Evolutionary conservation across 2,329 filamentous ascomycete genomes (phyloP), one percentile per base, ranked within the genome.

Genomic region (Aspergillus ochraceoroseus): DNA sequence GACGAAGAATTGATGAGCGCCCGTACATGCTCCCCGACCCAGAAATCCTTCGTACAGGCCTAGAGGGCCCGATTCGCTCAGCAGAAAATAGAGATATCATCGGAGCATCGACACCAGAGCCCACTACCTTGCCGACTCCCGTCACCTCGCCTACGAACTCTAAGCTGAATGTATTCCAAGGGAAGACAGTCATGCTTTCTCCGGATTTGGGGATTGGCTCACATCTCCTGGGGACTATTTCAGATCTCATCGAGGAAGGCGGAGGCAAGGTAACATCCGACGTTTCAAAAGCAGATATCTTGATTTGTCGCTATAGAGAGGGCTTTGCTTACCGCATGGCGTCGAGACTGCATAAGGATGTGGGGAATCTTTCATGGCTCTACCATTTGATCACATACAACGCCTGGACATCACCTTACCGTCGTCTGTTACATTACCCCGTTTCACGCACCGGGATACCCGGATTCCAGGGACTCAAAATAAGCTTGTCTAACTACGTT

Each of bases 401-500:
- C 58, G 74, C 80, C 47, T 98, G 89, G 86, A 90, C 86, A 1
- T 89, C 85, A 8, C 90, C 92, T 0, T 71, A 88, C 43, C 79
- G 80, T 29, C 82, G 87, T 34, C 73, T 96, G 19, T 72, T 98
- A 15, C 92, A 98, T 60, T 98, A 98, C 52, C 92, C 92, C 0
- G 61, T 94, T 9, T 85, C 89, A 4, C 78, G 76, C 32, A 63
- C 81, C 6, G 86, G 87, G 1, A 80, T 98, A 23, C 79, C 83
- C 0, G 89, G 87, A 0, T 95, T 98, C 58, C 65, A 83, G 43
- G 72, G 76, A 5, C 73, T 85, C 62, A 79, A 76, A 36, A 92
- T 98, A 56, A 95, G 88, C 42, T 74, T 98, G 4, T 96, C 92
- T 4, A 98, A 96, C 63, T 98, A 98, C 60, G 87, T 87, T 31